Percentiles rank a stretch among this genome's conserved stretches.
Evolutionary conservation across 2,329 filamentous ascomycete species (phyloP).

Genomic region (Dactylellina sp.): DNA sequence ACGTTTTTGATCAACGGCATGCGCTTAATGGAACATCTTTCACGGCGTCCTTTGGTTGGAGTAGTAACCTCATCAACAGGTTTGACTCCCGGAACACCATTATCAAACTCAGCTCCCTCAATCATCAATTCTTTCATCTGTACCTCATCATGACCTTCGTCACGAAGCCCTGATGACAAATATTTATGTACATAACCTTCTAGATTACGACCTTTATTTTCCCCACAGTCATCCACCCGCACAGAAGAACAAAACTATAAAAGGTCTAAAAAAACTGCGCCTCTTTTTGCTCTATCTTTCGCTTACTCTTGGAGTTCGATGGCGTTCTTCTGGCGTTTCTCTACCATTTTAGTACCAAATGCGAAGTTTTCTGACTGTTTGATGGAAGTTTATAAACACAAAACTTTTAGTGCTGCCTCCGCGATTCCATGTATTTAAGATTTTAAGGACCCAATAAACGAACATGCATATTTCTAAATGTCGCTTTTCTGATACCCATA

Average conservation of each 20-base stretch:
- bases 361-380: no score
- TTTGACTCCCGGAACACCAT: slow-evolving; percentile 12
- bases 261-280: slow-evolving; percentile 6
- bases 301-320: slow-evolving; percentile 2
- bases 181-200: slow-evolving; percentile 44
- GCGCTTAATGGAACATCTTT: slow-evolving; percentile 8
- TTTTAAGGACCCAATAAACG: no score
- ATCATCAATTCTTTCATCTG: slow-evolving; percentile 21
- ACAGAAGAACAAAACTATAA: slow-evolving; percentile 2
- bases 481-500: no score
- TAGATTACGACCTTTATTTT: slow-evolving; percentile 38
- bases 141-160: slow-evolving; percentile 48
- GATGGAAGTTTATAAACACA: no score
- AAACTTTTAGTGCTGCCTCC: no score
- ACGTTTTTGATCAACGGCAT: slow-evolving; percentile 24
- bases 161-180: slow-evolving; percentile 36
- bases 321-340: slow-evolving; percentile 29
- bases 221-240: neutral
- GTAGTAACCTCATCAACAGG: neutral
- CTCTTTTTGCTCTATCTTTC: slow-evolving; percentile 23
- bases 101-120: slow-evolving; percentile 16
- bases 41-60: slow-evolving; percentile 11
- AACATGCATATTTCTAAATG: no score
- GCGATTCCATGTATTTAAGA: no score
- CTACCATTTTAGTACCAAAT: neutral